Base-by-base conservation (phyloP, 2,329 filamentous ascomycete species). In the Aspergillus uvarum region DNA sequence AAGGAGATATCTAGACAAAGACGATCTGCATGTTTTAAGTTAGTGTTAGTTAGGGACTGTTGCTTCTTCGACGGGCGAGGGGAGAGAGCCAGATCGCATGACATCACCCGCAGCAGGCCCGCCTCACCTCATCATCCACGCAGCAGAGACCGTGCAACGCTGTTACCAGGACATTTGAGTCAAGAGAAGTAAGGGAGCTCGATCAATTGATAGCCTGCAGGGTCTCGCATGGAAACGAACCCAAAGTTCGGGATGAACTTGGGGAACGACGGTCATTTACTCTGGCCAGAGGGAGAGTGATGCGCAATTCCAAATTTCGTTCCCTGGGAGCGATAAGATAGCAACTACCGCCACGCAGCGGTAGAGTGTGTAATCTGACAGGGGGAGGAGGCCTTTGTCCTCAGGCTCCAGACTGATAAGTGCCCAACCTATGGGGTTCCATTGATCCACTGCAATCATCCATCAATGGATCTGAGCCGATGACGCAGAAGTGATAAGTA, bases 91-190 rank as follows among this genome's bases (percentile, higher is more conserved):
- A 55, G 52, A 26, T 47, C 53, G 53, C 38, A 55, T 55, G 53
- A 55, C 53, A 55, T 55, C 53, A 55, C 53, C 42, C 53, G 29
- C 42, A 44, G 53, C 42, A 55, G 42, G 42, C 51, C 24, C 53
- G 21, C 51, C 44, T 52, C 53, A 55, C 53, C 42, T 48, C 53
- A 55, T 55, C 53, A 48, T 19, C 38, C 38, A 44, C 38, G 14
- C 22, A 50, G 24, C 48, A 14, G 51, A 19, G 19, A 47, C 26
- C 44, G 53, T 32, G 21, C 38, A 47, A 44, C 38, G 38, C 16
- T 44, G 38, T 44, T 44, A 44, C 38, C 16, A 44, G 14, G 38
- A 44, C 38, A 44, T 12, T 44, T 44, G 38, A n/a, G 12, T 44
- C 16, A 16, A 8, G 14, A 19, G 6, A 44, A 8, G 38, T 44